Base-by-base conservation (phyloP, 257 asterid species). In the Parsonsia alboflavescens region DNA sequence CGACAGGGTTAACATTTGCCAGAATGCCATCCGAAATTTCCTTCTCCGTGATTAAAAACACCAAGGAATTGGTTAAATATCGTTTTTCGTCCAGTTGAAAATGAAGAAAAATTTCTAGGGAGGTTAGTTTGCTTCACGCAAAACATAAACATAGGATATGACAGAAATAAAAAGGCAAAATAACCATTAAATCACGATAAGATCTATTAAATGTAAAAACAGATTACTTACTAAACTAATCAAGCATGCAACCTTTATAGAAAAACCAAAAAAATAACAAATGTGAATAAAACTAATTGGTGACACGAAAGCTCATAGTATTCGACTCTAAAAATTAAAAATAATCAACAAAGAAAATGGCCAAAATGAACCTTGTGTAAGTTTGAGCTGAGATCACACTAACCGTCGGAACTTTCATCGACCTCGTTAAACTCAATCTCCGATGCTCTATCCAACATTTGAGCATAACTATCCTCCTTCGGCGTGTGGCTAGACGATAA, bases 401-500 rank as follows among this genome's bases (percentile, higher is more conserved):
- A 75, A 88, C 94, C 96, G 74, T 77, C 84, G n/a, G 92, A 61
- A 69, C 83, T 85, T 66, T 91, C 96, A 54, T 89, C 88, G 49
- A 90, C 89, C 74, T 88, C 94, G 73, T 86, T 88, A 80, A 91
- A 91, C 88, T 91, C 96, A 67, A 88, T 91, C 67, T 87, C 90
- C 82, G 89, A 79, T 59, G 96, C 97, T 72, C 88, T 81, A 75
- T 87, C 91, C 62, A 91, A 73, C 70, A 86, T 84, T 56, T 87
- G 90, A 7, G 91, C 96, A 19, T 89, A 69, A 75, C 89, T 85
- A 46, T 76, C 77, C 13, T 82, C 92, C 80, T 86, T 85, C 19
- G 42, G 66, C 21, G 64, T 10, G 36, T 57, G 5, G 64, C 52
- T 56, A 22, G 72, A 13, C 21, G 88, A 63, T 62, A 84, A 75